phyloP scores from a whole-genome alignment of 176 grass and related monocot species.

The Paspalum vaginatum region DNA sequence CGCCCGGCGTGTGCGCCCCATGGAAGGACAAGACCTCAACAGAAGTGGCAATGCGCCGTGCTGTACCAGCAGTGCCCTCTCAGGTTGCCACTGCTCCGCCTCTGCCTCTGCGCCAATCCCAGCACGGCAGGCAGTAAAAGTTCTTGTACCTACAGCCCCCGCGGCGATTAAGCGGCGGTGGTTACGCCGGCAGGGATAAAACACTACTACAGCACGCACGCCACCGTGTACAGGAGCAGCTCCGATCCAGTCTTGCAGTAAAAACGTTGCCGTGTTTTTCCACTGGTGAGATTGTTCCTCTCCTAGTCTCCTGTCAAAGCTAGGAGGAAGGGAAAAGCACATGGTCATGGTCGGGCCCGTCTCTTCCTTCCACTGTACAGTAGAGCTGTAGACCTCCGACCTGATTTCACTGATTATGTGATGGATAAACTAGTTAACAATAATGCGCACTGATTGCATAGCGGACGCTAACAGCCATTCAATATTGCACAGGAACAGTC shows the following conservation, averaged over 20 bases:
- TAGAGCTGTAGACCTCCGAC: background rate
- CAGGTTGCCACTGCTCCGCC: constrained; percentile 44
- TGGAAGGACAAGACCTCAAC: constrained; percentile 35
- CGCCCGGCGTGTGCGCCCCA: constrained; percentile 35
- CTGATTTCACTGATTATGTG: constrained; percentile 12
- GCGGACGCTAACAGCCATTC: background rate
- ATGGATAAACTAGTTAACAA: background rate
- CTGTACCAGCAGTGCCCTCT: constrained; percentile 44
- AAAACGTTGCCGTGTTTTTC: no score
- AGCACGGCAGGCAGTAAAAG: constrained; percentile 43
- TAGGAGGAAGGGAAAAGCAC: background rate
- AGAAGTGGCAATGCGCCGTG: constrained; percentile 54
- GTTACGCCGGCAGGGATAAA: background rate
- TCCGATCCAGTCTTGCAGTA: no score
- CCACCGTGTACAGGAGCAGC: background rate
- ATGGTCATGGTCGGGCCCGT: background rate
- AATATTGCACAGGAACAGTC: constrained; percentile 13
- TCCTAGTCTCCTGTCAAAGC: background rate
- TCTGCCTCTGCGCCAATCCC: constrained; percentile 16
- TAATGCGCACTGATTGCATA: constrained; percentile 33
- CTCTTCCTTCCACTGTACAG: background rate
- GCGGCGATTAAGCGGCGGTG: constrained; percentile 19
- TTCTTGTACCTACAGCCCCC: background rate
- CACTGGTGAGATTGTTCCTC: background rate
- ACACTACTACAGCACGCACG: background rate